Conservation (phyloP, 177 flowering plant genomes). For the Vitis hybrid region DNA sequence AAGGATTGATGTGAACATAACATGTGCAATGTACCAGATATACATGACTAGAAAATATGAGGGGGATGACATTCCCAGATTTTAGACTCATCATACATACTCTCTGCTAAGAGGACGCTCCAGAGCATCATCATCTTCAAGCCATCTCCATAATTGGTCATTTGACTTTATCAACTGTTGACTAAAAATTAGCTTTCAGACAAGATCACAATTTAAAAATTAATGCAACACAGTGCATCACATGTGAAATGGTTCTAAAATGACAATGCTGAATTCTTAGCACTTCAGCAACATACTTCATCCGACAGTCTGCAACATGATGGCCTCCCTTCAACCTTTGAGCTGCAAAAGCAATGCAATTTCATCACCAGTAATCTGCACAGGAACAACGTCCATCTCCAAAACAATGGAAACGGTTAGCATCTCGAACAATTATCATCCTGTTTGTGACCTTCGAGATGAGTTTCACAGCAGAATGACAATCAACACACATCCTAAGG, state of each 20-base stretch:
- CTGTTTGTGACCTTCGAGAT: too few relatives aligned
- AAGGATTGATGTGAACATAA: neutral
- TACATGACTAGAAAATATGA: neutral
- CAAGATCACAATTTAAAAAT: neutral
- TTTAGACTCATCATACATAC: slow-evolving; percentile 42
- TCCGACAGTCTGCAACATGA: slow-evolving; percentile 76
- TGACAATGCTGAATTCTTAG: neutral
- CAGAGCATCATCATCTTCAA: slow-evolving; percentile 84
- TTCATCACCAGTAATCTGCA: too few relatives aligned
- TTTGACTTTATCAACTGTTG: slow-evolving; percentile 45
- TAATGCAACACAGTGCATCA: neutral
- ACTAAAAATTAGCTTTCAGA: slow-evolving; percentile 19
- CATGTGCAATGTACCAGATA: neutral
- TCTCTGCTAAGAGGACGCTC: slow-evolving; percentile 84
- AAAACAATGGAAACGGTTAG: too few relatives aligned
- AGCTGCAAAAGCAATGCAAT: too few relatives aligned
- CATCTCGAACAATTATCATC: too few relatives aligned
- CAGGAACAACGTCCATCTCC: too few relatives aligned
- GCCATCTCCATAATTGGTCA: slow-evolving; percentile 69
- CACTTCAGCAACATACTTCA: slow-evolving; percentile 52
- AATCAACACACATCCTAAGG: too few relatives aligned
- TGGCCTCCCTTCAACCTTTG: slow-evolving; percentile 76
- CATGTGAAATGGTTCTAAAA: neutral
- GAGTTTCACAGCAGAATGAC: too few relatives aligned
- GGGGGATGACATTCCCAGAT: slow-evolving; percentile 6